Conservation (phyloP, 225 moss, liverwort and hornwort genomes). For the Ulota crispa region DNA sequence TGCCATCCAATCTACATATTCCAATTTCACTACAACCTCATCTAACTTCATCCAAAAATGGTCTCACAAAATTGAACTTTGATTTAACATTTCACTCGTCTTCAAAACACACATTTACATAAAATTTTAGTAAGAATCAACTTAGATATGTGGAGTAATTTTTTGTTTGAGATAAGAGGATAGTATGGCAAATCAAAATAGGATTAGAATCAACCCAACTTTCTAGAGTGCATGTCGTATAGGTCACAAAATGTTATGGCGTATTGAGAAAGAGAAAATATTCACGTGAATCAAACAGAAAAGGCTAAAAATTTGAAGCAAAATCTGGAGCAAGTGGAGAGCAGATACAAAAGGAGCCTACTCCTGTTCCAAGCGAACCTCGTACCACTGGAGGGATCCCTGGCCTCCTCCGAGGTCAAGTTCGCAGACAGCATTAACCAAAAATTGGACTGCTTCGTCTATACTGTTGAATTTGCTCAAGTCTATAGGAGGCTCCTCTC, state of each 20-base stretch:
- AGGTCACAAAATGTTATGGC: background rate
- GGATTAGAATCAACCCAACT: background rate
- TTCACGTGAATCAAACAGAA: background rate
- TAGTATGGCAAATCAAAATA: background rate
- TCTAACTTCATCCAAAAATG: background rate
- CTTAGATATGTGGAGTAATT: background rate
- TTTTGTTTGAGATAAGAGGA: background rate
- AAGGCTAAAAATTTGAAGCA: background rate
- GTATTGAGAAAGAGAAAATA: background rate
- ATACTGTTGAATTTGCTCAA: slow-evolving; percentile 52
- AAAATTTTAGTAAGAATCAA: background rate
- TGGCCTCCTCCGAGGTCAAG: slow-evolving; percentile 80
- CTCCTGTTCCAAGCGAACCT: slow-evolving; percentile 60
- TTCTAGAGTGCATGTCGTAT: background rate
- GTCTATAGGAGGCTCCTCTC: slow-evolving; percentile 68
- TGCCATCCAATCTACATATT: background rate
- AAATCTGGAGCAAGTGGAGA: slow-evolving; percentile 8
- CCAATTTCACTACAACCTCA: background rate
- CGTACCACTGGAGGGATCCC: slow-evolving; percentile 83
- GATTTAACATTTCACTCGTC: background rate
- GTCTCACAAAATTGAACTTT: background rate
- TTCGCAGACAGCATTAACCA: slow-evolving; percentile 81
- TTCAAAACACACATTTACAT: background rate
- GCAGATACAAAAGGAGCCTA: background rate
- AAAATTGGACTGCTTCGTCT: slow-evolving; percentile 73